Percentiles rank a stretch among this genome's conserved stretches.
Conservation (phyloP, 331 rosid species). For the Arachis monticola region DNA sequence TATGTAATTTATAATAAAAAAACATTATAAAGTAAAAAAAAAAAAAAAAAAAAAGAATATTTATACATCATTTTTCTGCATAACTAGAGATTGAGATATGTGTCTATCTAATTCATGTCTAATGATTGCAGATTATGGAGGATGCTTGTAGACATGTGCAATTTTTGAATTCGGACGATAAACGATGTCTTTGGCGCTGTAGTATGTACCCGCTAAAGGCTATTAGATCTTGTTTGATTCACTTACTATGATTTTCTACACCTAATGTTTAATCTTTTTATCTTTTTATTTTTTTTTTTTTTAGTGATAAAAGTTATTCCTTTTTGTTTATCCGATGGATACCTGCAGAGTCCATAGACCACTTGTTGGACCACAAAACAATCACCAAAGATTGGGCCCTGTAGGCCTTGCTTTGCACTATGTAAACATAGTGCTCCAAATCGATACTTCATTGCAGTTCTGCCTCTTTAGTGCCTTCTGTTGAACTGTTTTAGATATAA, state of each 20-base stretch:
- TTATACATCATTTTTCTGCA: conserved; percentile 14
- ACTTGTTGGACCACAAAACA: conserved; percentile 45
- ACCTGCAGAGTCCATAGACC: conserved; percentile 57
- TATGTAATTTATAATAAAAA: background rate
- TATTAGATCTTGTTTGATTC: conserved; percentile 28
- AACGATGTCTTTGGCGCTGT: conserved; percentile 53
- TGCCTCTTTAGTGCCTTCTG: conserved; percentile 15
- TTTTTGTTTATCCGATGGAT: conserved; percentile 27
- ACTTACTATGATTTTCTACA: conserved; percentile 1
- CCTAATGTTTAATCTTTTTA: conserved; percentile 3
- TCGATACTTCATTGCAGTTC: conserved; percentile 56
- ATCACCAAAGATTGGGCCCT: conserved; percentile 67
- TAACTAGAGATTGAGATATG: background rate
- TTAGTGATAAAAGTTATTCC: background rate
- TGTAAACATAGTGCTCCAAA: conserved; percentile 85
- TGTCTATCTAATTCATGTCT: conserved; percentile 24
- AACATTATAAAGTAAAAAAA: too few relatives aligned
- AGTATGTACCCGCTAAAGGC: conserved; percentile 44
- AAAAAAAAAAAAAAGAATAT: background rate
- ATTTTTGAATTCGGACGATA: conserved; percentile 65
- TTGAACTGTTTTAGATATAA: conserved; percentile 3
- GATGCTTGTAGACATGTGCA: conserved; percentile 75
- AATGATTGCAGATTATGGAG: conserved; percentile 70
- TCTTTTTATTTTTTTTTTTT: too few relatives aligned
- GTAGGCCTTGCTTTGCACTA: conserved; percentile 88